A percentile compares a stretch with the other conserved stretches of the same genome.
These are phyloP conservation scores for Tricholoma matsutake DNA, from an alignment of 768 basidiomycete species.

Conservation along the genomic window DNA sequence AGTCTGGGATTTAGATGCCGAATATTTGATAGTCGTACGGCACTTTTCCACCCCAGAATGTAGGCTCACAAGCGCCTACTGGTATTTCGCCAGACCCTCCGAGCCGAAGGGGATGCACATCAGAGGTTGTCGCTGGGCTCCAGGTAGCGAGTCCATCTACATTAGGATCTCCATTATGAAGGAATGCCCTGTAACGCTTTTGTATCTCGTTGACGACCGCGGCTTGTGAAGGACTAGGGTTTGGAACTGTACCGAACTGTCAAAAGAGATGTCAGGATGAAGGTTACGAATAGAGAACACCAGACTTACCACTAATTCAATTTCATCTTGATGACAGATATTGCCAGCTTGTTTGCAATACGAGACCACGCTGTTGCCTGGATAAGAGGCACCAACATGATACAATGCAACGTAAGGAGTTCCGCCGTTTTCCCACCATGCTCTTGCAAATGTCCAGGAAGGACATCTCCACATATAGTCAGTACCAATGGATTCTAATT, in stretches of 20 bases:
- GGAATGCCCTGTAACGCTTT: slow-evolving; percentile 64
- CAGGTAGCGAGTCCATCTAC: slow-evolving; percentile 47
- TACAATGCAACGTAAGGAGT: slow-evolving; percentile 66
- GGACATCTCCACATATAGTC: slow-evolving; percentile 72
- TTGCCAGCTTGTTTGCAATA: slow-evolving; percentile 54
- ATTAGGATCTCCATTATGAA: slow-evolving; percentile 62
- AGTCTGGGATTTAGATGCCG: slow-evolving; percentile 30
- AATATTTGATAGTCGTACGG: slow-evolving; percentile 74
- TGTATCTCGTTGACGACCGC: slow-evolving; percentile 66
- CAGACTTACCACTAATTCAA: slow-evolving; percentile 64
- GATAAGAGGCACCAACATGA: slow-evolving; percentile 66
- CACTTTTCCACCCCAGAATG: slow-evolving; percentile 64
- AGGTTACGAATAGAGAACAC: neutral
- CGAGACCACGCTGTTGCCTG: slow-evolving; percentile 52
- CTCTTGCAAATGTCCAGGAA: slow-evolving; percentile 66
- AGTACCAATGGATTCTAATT: slow-evolving; percentile 57
- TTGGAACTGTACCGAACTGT: slow-evolving; percentile 55
- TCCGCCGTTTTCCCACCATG: slow-evolving; percentile 64
- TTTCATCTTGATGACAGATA: slow-evolving; percentile 83
- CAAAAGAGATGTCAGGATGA: slow-evolving; percentile 6
- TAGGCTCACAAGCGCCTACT: slow-evolving; percentile 58
- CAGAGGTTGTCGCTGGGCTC: slow-evolving; percentile 46
- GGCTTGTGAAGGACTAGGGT: slow-evolving; percentile 53
- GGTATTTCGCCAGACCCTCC: slow-evolving; percentile 54
- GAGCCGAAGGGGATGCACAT: slow-evolving; percentile 57